Evolutionary conservation across 2,329 filamentous ascomycete species (phyloP), one percentile per base, ranked within the genome.

Genomic region (Aspergillus sp.): DNA sequence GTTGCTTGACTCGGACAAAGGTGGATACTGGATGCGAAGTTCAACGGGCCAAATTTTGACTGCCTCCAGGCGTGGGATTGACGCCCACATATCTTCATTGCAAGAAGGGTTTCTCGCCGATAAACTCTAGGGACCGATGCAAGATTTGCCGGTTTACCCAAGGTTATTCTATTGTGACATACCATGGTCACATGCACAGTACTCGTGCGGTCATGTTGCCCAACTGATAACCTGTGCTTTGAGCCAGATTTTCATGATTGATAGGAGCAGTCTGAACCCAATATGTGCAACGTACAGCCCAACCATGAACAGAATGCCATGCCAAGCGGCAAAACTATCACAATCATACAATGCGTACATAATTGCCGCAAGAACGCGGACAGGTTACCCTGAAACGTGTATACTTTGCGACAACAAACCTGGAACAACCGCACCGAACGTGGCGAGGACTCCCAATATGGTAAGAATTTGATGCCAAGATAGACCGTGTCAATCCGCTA

Each of bases 401-500:
- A 44, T 44, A 44, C 41, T 21, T 44, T 44, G 41, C 41, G 41
- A 44, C 41, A 44, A 44, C 41, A 10, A 44, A 44, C 41, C 41
- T 44, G 41, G 19, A 44, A 44, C 41, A 44, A 44, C 10, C 19
- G 4, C 41, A 2, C 41, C 19, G 3, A 77, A 84, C 6, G 82
- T 27, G 44, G 44, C 15, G 25, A n/a, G 21, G 84, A 64, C 82
- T 76, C 57, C 82, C 80, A 64, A 73, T 78, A 25, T 81, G 82
- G 53, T 75, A 84, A 47, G 84, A 86, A n/a, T 17, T 19, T 17
- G 23, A 23, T 49, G 44, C 44, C 38, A 80, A 84, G 36, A 82
- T 82, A 44, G 89, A 91, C 62, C 76, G 86, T 38, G 78, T 88
- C 0, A 70, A 91, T 19, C 88, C 89, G 63, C 75, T 91, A 17